Evolutionary conservation across 352 stramenopile genomes (phyloP), one percentile per base, ranked within the genome.

Genomic region (Globisporangium iwayamae): DNA sequence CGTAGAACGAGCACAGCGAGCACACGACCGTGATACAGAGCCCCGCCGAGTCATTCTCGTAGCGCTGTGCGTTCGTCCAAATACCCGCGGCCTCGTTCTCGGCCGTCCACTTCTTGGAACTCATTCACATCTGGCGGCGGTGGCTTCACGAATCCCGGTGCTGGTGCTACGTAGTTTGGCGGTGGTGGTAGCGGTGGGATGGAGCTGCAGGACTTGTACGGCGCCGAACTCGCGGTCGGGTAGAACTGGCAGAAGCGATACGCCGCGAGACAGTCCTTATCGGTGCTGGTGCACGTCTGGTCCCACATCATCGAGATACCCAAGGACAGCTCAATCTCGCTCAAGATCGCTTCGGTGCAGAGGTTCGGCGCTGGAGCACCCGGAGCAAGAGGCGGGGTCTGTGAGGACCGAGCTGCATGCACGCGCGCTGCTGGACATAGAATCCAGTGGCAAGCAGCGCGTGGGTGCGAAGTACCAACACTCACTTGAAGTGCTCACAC

Each of bases 231-330:
- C 14, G 9, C 8, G 1, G 30, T 69, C n/a, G 58, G 30, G 7
- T 18, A n/a, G 11, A 39, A 63, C 41, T 69, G 63, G 43, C 63
- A 69, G 47, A 56, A 60, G 56, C 63, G 62, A 11, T 54, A 67
- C 25, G 41, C 55, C 18, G 47, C 53, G n/a, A 67, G 13, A 22
- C 64, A 70, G 43, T 57, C 47, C 5, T 20, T 22, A 16, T 64
- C 32, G n/a, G 10, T 28, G 18, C 2, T 34, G 1, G 56, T 47
- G 60, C 64, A 70, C 13, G 59, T 45, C 6, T 25, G 18, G 32
- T 70, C 64, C 45, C 54, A 65, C 36, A 39, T 53, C n/a, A 46
- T 25, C 62, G 50, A 64, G 62, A 70, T 62, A 6, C 64, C 64
- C 5, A 57, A n/a, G 28, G 28, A 55, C 5, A 41, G 51, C 39